phyloP scores from a whole-genome alignment of 768 basidiomycete species.

The Boletellus sp. region DNA sequence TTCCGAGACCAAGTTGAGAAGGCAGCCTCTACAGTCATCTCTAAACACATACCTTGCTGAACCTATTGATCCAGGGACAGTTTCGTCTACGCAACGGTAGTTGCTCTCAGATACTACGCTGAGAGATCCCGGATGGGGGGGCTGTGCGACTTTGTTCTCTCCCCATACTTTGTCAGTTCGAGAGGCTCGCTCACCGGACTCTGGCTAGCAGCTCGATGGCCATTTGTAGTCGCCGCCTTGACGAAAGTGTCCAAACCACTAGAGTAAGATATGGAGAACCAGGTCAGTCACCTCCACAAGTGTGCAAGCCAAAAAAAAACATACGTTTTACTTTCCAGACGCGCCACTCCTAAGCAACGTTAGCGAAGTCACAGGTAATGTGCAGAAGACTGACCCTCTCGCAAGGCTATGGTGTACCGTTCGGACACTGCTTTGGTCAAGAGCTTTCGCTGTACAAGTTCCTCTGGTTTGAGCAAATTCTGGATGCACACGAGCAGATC shows the following conservation, averaged over 20 bases:
- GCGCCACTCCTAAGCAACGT: constrained; percentile 18
- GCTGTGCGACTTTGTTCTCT: neutral
- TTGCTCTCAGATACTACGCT: constrained; percentile 24
- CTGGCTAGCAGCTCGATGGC: neutral
- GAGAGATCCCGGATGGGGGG: constrained; percentile 7
- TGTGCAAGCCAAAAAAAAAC: neutral
- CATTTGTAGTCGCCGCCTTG: too few relatives aligned
- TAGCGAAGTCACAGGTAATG: neutral
- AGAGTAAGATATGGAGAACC: too few relatives aligned
- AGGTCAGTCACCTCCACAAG: too few relatives aligned
- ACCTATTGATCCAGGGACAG: neutral
- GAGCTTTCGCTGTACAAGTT: constrained; percentile 8
- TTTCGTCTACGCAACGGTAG: constrained; percentile 18
- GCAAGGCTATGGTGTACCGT: constrained; percentile 3
- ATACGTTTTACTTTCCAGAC: constrained; percentile 15
- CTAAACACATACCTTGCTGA: constrained; percentile 10
- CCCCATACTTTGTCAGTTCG: neutral
- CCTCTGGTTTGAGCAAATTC: constrained; percentile 10
- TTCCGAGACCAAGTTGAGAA: neutral
- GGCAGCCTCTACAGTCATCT: too few relatives aligned
- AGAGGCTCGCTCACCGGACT: neutral
- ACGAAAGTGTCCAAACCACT: too few relatives aligned
- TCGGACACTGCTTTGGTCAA: constrained; percentile 13
- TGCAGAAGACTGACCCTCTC: constrained; percentile 8
- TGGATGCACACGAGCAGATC: neutral